Evolutionary conservation across 805 yeast genomes (phyloP).

Genomic region (Diddensiella transvaalensis): DNA sequence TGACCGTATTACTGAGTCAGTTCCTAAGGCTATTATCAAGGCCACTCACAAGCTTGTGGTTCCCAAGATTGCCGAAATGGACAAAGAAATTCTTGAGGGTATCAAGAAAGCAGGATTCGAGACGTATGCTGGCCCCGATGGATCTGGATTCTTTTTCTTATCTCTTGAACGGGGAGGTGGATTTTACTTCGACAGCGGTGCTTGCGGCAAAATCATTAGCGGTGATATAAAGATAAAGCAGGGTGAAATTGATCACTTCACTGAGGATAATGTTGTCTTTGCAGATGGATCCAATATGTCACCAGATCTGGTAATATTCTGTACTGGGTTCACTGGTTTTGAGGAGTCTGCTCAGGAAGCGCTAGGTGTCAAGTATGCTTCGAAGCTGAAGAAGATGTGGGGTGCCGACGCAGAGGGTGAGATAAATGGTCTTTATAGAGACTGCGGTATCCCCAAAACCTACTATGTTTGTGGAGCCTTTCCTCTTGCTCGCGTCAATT

Average conservation of each 20-base stretch:
- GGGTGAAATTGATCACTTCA: conserved; percentile 37
- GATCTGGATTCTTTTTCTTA: conserved; percentile 41
- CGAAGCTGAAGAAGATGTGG: conserved; percentile 38
- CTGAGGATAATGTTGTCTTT: conserved; percentile 39
- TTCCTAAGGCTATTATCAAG: conserved; percentile 37
- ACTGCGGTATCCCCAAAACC: conserved; percentile 40
- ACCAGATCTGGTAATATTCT: conserved; percentile 41
- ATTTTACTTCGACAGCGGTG: conserved; percentile 46
- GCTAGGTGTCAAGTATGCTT: conserved; percentile 39
- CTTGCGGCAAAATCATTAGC: conserved; percentile 39
- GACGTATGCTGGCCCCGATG: conserved; percentile 42
- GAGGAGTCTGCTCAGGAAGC: conserved; percentile 39
- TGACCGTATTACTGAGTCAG: conserved; percentile 37
- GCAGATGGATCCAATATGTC: conserved; percentile 37
- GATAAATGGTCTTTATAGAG: conserved; percentile 38
- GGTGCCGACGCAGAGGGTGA: conserved; percentile 45
- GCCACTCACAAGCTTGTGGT: conserved; percentile 37
- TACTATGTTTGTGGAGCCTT: conserved; percentile 45
- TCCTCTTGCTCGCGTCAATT: conserved; percentile 38
- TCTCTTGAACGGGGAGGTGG: conserved; percentile 45
- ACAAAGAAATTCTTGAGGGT: conserved; percentile 34
- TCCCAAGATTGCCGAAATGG: conserved; percentile 28
- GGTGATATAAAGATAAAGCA: conserved; percentile 40
- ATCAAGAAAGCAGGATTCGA: conserved; percentile 39
- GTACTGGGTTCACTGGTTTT: conserved; percentile 46